A percentile compares a stretch with the other conserved stretches of the same genome.
phyloP scores from a whole-genome alignment of 139 green algal genomes.

The Tetraselmis striata region DNA sequence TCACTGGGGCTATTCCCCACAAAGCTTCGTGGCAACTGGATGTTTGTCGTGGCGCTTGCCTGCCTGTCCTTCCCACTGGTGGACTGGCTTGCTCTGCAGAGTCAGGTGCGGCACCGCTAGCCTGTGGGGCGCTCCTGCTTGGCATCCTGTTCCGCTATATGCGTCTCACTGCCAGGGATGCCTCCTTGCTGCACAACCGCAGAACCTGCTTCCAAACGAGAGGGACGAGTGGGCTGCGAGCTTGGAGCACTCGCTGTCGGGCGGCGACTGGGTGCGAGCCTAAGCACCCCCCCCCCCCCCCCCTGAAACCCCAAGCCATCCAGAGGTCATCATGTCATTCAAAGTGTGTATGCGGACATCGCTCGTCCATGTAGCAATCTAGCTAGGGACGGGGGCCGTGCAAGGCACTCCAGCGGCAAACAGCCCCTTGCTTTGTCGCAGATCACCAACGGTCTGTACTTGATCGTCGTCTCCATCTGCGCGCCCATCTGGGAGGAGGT shows the following conservation, averaged over 20 bases:
- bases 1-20: conserved; percentile 30
- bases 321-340: too few species aligned
- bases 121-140: conserved; percentile 15
- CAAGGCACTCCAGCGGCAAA: too few species aligned
- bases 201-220: conserved; percentile 32
- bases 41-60: conserved; percentile 14
- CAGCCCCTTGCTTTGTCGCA: too few species aligned
- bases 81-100: conserved; percentile 31
- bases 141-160: conserved; percentile 26
- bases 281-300: too few species aligned
- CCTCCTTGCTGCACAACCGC: conserved; percentile 14
- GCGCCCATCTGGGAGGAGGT: conserved; percentile 91
- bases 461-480: conserved; percentile 65
- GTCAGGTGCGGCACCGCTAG: conserved; percentile 13
- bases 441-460: conserved; percentile 63
- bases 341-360: too few species aligned
- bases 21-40: conserved; percentile 12
- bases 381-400: too few species aligned
- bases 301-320: too few species aligned
- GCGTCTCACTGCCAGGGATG: too few species aligned
- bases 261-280: conserved; percentile 31
- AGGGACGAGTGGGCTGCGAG: conserved; percentile 24
- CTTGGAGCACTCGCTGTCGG: conserved; percentile 34
- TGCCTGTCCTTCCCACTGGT: conserved; percentile 31
- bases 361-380: too few species aligned